Conservation (phyloP, 495 filamentous ascomycete species). For the Cladorrhinum samala region DNA sequence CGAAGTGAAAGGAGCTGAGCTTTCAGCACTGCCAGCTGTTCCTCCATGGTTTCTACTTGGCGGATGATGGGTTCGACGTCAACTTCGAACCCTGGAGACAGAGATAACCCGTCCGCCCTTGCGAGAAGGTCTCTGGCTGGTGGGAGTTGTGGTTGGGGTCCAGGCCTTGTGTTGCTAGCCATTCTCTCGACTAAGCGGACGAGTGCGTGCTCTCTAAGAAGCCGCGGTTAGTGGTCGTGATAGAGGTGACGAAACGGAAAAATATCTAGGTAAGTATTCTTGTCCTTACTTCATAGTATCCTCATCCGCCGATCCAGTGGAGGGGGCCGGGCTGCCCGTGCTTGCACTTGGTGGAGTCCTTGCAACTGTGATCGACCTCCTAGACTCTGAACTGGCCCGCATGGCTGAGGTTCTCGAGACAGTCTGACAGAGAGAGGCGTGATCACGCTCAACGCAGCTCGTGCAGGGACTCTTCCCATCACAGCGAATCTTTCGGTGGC, state of each 20-base stretch:
- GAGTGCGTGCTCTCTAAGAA: not conserved
- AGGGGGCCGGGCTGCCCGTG: not conserved
- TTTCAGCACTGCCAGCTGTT: not conserved
- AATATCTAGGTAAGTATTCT: not conserved
- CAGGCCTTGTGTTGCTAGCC: not conserved
- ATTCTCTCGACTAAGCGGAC: not conserved
- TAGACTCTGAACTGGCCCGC: not conserved
- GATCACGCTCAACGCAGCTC: conserved; percentile 7
- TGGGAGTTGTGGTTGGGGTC: not conserved
- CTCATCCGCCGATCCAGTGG: not conserved
- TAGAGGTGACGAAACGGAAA: too few species aligned
- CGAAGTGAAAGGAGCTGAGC: not conserved
- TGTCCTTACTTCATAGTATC: not conserved
- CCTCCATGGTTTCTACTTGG: not conserved
- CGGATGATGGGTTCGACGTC: not conserved
- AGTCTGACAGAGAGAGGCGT: conserved; percentile 5
- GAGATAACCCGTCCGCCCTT: not conserved
- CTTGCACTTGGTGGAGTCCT: not conserved
- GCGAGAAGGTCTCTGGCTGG: not conserved
- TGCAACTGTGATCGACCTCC: not conserved
- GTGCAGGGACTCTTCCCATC: conserved; percentile 7
- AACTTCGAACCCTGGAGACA: not conserved
- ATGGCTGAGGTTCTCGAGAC: not conserved
- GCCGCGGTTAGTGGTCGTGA: too few species aligned
- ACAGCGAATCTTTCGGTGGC: conserved; percentile 10